Evolutionary conservation across 148 eudicot genomes (phyloP).

Genomic region (Cornus kousa): DNA sequence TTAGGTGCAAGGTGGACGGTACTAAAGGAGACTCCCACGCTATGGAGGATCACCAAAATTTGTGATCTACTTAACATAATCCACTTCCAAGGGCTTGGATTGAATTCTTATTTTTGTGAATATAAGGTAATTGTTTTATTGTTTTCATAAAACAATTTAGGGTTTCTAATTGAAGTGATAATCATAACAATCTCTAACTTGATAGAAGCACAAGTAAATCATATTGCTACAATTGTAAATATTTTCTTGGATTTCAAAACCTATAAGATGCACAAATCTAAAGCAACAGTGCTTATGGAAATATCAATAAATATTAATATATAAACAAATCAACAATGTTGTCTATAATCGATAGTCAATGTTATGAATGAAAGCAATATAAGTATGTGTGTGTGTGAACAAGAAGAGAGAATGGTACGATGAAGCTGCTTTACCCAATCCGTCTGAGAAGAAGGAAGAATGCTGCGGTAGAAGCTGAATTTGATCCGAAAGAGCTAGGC

Average conservation of each 20-base stretch:
- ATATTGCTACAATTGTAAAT: not conserved
- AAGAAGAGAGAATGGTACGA: not conserved
- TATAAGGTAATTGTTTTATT: no score
- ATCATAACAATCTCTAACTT: no score
- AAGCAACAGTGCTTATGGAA: not conserved
- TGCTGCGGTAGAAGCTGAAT: no score
- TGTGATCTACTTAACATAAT: no score
- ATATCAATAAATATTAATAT: no score
- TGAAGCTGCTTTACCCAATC: not conserved
- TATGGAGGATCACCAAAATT: not conserved
- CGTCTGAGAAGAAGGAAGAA: not conserved
- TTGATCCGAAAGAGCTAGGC: no score
- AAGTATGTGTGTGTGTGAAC: not conserved
- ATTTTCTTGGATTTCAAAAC: not conserved
- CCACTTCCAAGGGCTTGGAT: no score
- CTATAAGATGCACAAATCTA: not conserved
- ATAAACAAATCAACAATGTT: not conserved
- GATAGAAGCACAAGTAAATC: not conserved
- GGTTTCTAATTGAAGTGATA: no score
- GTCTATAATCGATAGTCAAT: not conserved
- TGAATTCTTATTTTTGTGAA: no score
- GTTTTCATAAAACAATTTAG: no score
- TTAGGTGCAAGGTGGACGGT: constrained; percentile 19
- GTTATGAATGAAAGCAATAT: not conserved
- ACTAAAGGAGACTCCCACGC: constrained; percentile 5